Evolutionary conservation across 768 basidiomycete species (phyloP), one percentile per base, ranked within the genome.

Genomic region (Termitomyces sp.): DNA sequence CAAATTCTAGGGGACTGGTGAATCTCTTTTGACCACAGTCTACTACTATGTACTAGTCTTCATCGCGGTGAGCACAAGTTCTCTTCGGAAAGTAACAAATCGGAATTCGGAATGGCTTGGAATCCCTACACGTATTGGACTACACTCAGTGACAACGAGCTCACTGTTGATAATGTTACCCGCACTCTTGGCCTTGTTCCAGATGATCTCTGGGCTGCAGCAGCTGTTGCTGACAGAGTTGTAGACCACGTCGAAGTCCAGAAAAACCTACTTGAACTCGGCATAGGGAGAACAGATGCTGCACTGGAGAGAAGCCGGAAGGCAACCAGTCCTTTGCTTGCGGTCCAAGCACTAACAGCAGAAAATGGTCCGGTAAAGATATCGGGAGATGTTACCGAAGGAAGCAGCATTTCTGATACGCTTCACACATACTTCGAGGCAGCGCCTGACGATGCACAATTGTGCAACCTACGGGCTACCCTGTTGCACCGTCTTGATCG

Each of bases 201-300:
- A 46, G 86, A 93, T 67, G 88, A 94, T 71, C 73, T 87, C 9
- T 94, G 92, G 91, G 87, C 86, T 15, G 82, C 81, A 42, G 84
- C 88, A n/a, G 90, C 91, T 2, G 89, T 85, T 66, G 75, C 79
- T 31, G 91, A 92, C 74, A 80, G 88, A 60, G 72, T 88, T 31
- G 74, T 88, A n/a, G 77, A 88, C 63, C 77, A 86, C 69, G 74
- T 80, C 25, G 71, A 70, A 57, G 72, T 84, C 14, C 86, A 92
- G 64, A 78, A 78, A 55, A 76, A 76, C 9, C 76, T 94, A 34
- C 77, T 93, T 31, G 76, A 84, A 42, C 71, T 86, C 32, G 94
- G 89, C 9, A 74, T 94, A 51, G 68, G 81, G 64, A 81, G 90
- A 66, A 88, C 87, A 7, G 69, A 75, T 40, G 61, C 70, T 57